Percentiles rank a stretch among this genome's conserved stretches.
Evolutionary conservation across 148 eudicot species (phyloP).

Genomic region (Limonium bicolor): DNA sequence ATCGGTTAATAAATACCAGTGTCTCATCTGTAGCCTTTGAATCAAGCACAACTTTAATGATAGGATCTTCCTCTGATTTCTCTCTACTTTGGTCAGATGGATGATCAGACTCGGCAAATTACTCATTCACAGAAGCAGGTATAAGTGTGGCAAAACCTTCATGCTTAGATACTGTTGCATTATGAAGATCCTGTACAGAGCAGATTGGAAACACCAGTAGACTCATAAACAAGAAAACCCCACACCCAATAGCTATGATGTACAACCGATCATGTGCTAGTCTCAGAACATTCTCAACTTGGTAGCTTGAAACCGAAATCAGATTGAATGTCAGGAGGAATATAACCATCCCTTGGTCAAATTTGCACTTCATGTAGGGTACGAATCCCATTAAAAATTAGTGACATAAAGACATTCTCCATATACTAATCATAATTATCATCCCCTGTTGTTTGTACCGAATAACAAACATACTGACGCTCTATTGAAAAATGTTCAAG

Average conservation of each 20-base stretch:
- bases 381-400: conserved; percentile 57
- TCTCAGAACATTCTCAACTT: conserved; percentile 48
- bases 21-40: conserved; percentile 67
- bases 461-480: too few species aligned
- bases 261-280: conserved; percentile 58
- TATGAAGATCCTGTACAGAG: conserved; percentile 88
- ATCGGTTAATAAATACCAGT: conserved; percentile 37
- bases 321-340: conserved; percentile 78
- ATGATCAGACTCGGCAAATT: conserved; percentile 40
- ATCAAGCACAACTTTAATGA: conserved; percentile 61
- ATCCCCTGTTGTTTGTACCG: too few species aligned
- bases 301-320: conserved; percentile 69
- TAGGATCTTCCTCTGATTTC: conserved; percentile 45
- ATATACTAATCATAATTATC: background rate
- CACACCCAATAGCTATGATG: conserved; percentile 69
- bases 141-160: conserved; percentile 68
- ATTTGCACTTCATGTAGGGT: conserved; percentile 81
- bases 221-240: conserved; percentile 65
- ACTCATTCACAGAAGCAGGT: conserved; percentile 65
- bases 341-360: conserved; percentile 79
- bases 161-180: conserved; percentile 52
- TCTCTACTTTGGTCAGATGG: conserved; percentile 12
- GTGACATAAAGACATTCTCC: too few species aligned
- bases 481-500: background rate
- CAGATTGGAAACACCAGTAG: conserved; percentile 66